Base-by-base conservation (phyloP, 768 basidiomycete species). In the Russula griseocarnosa region DNA sequence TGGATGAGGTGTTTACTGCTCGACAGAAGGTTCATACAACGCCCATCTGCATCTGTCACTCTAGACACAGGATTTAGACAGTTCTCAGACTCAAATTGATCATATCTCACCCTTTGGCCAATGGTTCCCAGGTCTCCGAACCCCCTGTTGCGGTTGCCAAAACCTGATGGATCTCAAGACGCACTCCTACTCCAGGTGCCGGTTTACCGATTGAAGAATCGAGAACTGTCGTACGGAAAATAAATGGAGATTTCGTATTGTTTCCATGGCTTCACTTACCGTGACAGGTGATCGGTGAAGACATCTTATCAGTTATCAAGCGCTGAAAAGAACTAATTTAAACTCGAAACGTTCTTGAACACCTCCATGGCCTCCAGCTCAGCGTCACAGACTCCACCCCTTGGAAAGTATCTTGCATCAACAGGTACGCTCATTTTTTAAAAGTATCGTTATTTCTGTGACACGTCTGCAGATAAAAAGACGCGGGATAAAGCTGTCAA, bases 371-470 rank as follows among this genome's bases (percentile, higher is more conserved):
- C 78, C 22, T 68, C 72, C 51, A 67, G 76, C 6, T 71, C 76
- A 20, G 69, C 74, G 58, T 68, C 74, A 24, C 60, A 58, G 53
- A 73, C 77, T 24, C 83, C 85, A 62, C 94, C 94, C 1, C 76
- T 97, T 34, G 94, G 86, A 62, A 97, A 97, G 77, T 89, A 90
- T 72, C 85, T 98, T 51, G 94, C 94, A 22, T 94, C 94, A 28
- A 93, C 90, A 66, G 94, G 94, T 69, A 42, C 40, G 24, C 46
- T 56, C 13, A n/a, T 51, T 46, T 32, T 26, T 13, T 11, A 16
- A 22, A 22, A 1, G 2, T 14, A 11, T 42, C 46, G 60, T 9
- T 50, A 38, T 42, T 40, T 56, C 4, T 22, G n/a, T 36, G 16
- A 26, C 34, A 47, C 52, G 0, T 49, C 58, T 63, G 55, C 69